Evolutionary conservation across 2,329 filamentous ascomycete genomes (phyloP).

Genomic region (Stachybotrys echinatus): DNA sequence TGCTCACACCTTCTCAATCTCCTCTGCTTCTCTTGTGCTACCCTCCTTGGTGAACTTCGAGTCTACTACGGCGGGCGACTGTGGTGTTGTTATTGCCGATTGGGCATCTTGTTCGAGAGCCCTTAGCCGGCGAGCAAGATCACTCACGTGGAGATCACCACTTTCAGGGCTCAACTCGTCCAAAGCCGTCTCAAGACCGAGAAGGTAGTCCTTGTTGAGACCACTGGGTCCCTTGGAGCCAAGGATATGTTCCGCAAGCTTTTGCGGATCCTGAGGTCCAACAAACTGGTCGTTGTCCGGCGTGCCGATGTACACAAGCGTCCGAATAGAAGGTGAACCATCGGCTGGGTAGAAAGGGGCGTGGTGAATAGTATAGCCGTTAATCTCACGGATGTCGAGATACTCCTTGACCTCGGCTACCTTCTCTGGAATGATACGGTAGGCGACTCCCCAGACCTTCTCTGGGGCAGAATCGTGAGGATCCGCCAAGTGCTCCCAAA

Average conservation of each 20-base stretch:
- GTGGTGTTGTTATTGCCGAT: slow-evolving; percentile 9
- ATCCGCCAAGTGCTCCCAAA: slow-evolving; percentile 76
- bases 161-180: slow-evolving; percentile 68
- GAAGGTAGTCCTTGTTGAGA: slow-evolving; percentile 84
- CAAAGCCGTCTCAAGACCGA: slow-evolving; percentile 71
- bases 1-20: slow-evolving; percentile 19
- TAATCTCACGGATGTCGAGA: slow-evolving; percentile 94
- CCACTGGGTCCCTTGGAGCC: slow-evolving; percentile 77
- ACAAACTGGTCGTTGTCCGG: slow-evolving; percentile 91
- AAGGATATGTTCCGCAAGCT: slow-evolving; percentile 76
- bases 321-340: slow-evolving; percentile 34
- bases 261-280: slow-evolving; percentile 72
- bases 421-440: slow-evolving; percentile 68
- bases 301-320: slow-evolving; percentile 89
- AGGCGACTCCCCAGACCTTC: slow-evolving; percentile 86
- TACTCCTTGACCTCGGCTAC: slow-evolving; percentile 82
- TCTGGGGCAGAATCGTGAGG: slow-evolving; percentile 55
- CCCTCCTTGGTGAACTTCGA: slow-evolving; percentile 15
- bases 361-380: slow-evolving; percentile 92
- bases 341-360: slow-evolving; percentile 66
- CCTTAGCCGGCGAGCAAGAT: slow-evolving; percentile 70
- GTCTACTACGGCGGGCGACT: slow-evolving; percentile 6
- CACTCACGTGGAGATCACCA: slow-evolving; percentile 77
- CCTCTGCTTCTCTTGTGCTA: slow-evolving; percentile 22
- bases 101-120: slow-evolving; percentile 36